phyloP scores from a whole-genome alignment of 495 filamentous ascomycete genomes.

The Parathielavia hyrcaniae region DNA sequence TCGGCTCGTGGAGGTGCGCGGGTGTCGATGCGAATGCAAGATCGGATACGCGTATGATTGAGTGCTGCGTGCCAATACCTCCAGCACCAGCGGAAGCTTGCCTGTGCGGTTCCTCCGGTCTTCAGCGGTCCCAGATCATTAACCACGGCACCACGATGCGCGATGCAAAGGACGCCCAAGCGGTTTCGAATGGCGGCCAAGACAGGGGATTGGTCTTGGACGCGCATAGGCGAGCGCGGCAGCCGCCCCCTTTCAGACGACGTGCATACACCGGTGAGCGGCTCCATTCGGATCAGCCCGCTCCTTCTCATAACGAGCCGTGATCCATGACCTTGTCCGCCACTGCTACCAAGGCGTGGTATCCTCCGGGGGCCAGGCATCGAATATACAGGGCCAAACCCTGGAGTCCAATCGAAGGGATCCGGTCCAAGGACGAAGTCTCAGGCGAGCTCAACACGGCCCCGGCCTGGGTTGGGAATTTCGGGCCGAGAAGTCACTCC shows the following conservation, averaged over 20 bases:
- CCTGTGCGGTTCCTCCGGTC: background rate
- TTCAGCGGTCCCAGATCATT: background rate
- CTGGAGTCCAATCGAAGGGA: background rate
- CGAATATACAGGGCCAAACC: background rate
- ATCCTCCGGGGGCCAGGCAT: background rate
- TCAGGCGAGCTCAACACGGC: too few relatives aligned
- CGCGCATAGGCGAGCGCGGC: conserved; percentile 24
- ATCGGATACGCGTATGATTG: background rate
- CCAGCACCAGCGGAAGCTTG: background rate
- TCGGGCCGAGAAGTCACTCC: conserved; percentile 11
- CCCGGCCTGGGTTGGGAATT: conserved; percentile 3
- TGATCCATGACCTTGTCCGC: background rate
- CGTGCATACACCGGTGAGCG: conserved; percentile 32
- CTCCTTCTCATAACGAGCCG: background rate
- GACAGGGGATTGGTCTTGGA: conserved; percentile 7
- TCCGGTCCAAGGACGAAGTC: background rate
- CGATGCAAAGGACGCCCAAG: background rate
- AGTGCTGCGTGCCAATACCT: background rate
- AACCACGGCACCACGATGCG: background rate
- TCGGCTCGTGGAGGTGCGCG: background rate
- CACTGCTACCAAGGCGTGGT: background rate
- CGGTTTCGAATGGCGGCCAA: conserved; percentile 6
- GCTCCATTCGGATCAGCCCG: conserved; percentile 27
- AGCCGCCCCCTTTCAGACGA: conserved; percentile 13
- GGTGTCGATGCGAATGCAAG: background rate